Percentiles rank a stretch among this genome's conserved stretches.
Evolutionary conservation across 805 yeast genomes (phyloP).

Genomic region (Candida golubevii): DNA sequence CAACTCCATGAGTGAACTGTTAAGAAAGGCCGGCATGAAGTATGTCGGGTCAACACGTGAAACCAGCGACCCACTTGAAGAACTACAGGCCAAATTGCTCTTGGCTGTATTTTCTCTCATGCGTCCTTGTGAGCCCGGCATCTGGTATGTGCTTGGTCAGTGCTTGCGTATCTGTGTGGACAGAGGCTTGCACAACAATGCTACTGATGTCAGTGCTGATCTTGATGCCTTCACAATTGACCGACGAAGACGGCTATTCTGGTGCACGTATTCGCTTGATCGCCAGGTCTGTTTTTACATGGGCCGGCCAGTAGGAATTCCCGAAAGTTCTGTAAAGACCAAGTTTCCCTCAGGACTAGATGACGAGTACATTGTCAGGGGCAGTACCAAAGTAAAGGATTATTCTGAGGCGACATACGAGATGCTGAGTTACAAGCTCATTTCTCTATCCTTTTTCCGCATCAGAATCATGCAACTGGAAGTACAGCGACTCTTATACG

Average conservation of each 20-base stretch:
- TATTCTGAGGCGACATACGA: conserved; percentile 21
- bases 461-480: conserved; percentile 75
- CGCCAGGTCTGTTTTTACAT: conserved; percentile 81
- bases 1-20: conserved; percentile 62
- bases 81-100: conserved; percentile 66
- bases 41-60: conserved; percentile 57
- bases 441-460: conserved; percentile 62
- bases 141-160: conserved; percentile 87
- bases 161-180: conserved; percentile 79
- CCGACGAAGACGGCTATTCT: conserved; percentile 56
- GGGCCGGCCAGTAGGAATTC: conserved; percentile 85
- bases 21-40: conserved; percentile 59
- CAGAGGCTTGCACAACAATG: conserved; percentile 76
- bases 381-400: conserved; percentile 29
- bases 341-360: conserved; percentile 71
- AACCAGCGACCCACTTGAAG: conserved; percentile 59
- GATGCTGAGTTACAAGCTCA: conserved; percentile 60
- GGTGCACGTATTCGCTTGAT: conserved; percentile 88
- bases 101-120: conserved; percentile 70
- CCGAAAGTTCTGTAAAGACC: conserved; percentile 71
- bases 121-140: conserved; percentile 88
- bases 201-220: conserved; percentile 21
- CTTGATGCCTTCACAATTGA: conserved; percentile 59
- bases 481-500: conserved; percentile 68
- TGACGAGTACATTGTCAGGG: conserved; percentile 54